Evolutionary conservation across 495 filamentous ascomycete species (phyloP).

Genomic region (Alectoria sarmentosa): DNA sequence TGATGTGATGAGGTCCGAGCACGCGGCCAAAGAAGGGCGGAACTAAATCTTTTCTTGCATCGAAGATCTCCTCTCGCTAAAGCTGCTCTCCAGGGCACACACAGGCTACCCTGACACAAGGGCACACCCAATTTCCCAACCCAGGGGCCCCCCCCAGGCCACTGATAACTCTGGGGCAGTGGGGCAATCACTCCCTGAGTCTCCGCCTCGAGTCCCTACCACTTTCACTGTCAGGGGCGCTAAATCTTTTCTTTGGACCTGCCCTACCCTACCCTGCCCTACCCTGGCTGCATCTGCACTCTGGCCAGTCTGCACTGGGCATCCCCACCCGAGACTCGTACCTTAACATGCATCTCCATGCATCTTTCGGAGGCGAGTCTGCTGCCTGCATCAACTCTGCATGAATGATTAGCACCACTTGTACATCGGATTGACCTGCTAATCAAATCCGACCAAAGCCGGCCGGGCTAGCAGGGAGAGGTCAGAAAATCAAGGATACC

Average conservation of each 20-base stretch:
- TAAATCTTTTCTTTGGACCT: too few species aligned
- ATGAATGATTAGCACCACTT: too few species aligned
- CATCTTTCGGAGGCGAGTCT: neutral
- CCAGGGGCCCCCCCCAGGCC: neutral
- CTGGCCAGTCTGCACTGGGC: neutral
- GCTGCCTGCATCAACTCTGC: neutral
- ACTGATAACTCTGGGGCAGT: too few species aligned
- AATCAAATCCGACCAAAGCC: neutral
- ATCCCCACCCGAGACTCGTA: neutral
- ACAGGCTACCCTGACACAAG: neutral
- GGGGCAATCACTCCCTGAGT: neutral
- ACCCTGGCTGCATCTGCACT: neutral
- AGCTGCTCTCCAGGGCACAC: neutral
- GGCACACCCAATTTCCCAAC: too few species aligned
- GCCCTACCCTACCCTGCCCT: neutral
- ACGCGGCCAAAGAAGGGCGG: conserved; percentile 1
- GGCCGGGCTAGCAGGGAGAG: neutral
- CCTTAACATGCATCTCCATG: neutral
- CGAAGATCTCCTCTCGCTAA: conserved; percentile 12
- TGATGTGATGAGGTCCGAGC: conserved; percentile 10
- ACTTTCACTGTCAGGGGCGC: neutral
- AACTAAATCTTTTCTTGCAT: neutral
- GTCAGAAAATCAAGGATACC: neutral
- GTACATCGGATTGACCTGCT: neutral
- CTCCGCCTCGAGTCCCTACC: too few species aligned